Base-by-base conservation (phyloP, 1,139 yeast species). In the Saccharomyces hybrid region DNA sequence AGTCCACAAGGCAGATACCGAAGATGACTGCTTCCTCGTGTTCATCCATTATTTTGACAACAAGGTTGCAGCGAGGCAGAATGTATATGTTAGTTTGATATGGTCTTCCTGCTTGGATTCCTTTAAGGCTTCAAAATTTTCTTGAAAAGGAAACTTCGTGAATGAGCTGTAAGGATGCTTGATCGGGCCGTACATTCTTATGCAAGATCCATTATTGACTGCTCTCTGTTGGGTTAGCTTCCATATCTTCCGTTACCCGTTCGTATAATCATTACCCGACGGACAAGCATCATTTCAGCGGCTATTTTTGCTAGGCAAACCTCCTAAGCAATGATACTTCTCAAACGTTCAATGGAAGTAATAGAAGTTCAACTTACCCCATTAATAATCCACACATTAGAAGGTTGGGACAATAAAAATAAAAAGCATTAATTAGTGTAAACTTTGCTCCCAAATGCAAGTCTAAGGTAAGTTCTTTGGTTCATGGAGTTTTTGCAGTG, bases 1-100 rank as follows among this genome's bases (percentile, higher is more conserved):
- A 93, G 61, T 95, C 96, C 23, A 91, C 96, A 19, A 93, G 80
- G 61, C 96, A 86, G 14, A 91, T 82, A 5, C 96, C 97, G 70
- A 88, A 85, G 5, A 90, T 79, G 64, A 80, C 65, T 5, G 46
- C 34, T 26, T 47, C 38, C 16, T 34, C 42, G 14, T 34, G 9
- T 34, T 16, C 42, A 34, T 34, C 19, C 42, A 34, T 34, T 16
- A 14, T 14, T 34, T 14, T 14, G 42, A 16, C 23, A 23, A 26
- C 28, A 16, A 34, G 19, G 19, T 34, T 34, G 42, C 23, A 14
- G 19, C 19, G 19, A 34, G 8, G 42, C 13, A 34, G 19, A 34
- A 34, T 7, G 23, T 34, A 13, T 34, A 34, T 14, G 23, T 34
- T 34, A 14, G 11, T 34, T 16, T 34, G 42, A 14, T 34, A 14